A percentile compares a stretch with the other conserved stretches of the same genome.
Conservation (phyloP, 2,329 filamentous ascomycete genomes). For the Hypoxylon sp. region DNA sequence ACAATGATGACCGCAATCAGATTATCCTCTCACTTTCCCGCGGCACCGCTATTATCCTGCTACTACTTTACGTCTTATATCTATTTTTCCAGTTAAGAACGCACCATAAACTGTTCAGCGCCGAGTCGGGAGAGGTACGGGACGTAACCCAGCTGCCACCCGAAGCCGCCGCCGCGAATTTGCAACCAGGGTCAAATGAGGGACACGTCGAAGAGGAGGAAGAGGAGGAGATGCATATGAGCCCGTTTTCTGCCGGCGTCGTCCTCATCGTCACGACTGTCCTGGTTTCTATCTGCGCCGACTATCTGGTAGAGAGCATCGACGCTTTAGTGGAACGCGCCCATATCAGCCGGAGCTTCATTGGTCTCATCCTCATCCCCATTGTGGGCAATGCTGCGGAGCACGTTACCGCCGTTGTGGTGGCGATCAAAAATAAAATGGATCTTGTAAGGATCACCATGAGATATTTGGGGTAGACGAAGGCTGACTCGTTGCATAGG, state of each 20-base stretch:
- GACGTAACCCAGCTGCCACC: slow-evolving; percentile 35
- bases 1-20: slow-evolving; percentile 57
- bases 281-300: slow-evolving; percentile 78
- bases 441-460: slow-evolving; percentile 58
- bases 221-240: slow-evolving; percentile 63
- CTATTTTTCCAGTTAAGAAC: slow-evolving; percentile 83
- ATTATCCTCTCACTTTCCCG: slow-evolving; percentile 80
- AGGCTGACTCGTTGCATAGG: slow-evolving; percentile 54
- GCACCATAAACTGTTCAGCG: slow-evolving; percentile 78
- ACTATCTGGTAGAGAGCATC: slow-evolving; percentile 82
- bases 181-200: slow-evolving; percentile 37
- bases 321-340: slow-evolving; percentile 76
- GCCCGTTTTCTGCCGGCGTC: slow-evolving; percentile 71
- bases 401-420: slow-evolving; percentile 84
- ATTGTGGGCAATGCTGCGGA: slow-evolving; percentile 86
- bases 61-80: slow-evolving; percentile 81
- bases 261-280: slow-evolving; percentile 78
- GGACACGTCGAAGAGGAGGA: slow-evolving; percentile 58
- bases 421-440: slow-evolving; percentile 83
- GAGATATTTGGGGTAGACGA: neutral
- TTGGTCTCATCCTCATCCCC: slow-evolving; percentile 82
- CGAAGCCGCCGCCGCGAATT: slow-evolving; percentile 37
- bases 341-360: slow-evolving; percentile 83
- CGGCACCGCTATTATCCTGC: slow-evolving; percentile 80
- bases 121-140: slow-evolving; percentile 55